A percentile compares a stretch with the other conserved stretches of the same genome.
Conservation (phyloP, 75 land plant genomes). For the Isoetes taiwanensis region DNA sequence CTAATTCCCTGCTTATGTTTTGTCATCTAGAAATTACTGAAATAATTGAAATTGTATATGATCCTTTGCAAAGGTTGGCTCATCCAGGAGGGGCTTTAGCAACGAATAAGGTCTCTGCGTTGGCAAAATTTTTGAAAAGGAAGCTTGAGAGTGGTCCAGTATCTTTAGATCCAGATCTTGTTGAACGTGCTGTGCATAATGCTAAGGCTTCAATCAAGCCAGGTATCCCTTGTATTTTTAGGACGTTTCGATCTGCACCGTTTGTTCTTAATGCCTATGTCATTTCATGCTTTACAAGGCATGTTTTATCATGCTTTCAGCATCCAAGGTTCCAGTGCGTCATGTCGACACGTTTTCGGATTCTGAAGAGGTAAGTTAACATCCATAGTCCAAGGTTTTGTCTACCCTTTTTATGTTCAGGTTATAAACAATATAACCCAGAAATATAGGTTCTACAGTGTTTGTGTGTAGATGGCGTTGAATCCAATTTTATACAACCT, state of each 20-base stretch:
- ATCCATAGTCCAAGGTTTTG: no score
- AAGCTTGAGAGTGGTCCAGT: constrained; percentile 66
- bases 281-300: neutral
- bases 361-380: constrained; percentile 27
- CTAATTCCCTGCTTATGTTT: neutral
- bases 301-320: neutral
- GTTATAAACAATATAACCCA: no score
- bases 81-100: constrained; percentile 89
- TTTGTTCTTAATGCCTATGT: neutral
- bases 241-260: neutral
- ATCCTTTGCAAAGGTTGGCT: constrained; percentile 41
- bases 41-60: no score
- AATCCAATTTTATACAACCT: no score
- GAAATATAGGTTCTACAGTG: no score
- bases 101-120: constrained; percentile 90
- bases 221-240: constrained; percentile 19
- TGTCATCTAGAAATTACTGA: no score
- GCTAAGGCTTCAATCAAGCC: constrained; percentile 55
- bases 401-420: no score
- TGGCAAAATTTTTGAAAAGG: constrained; percentile 85
- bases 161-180: constrained; percentile 55
- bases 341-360: constrained; percentile 32
- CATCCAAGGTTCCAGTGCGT: constrained; percentile 1
- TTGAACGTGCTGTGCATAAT: constrained; percentile 69
- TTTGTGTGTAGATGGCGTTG: no score